Evolutionary conservation across 345 rosid genomes (phyloP), one percentile per base, ranked within the genome.

Genomic region (Syzygium grande): DNA sequence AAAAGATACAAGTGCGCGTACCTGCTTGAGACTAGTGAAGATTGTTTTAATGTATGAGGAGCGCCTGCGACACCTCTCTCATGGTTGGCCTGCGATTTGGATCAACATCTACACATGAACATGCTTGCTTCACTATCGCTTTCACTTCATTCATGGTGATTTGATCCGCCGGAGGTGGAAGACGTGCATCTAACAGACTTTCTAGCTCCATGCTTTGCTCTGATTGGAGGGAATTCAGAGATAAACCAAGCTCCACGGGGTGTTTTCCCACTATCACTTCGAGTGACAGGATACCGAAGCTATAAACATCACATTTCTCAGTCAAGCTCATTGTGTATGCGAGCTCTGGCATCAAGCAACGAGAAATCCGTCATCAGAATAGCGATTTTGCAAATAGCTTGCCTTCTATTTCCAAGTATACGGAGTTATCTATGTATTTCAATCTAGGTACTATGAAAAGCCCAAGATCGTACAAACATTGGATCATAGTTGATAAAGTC

Each of bases 301-400:
- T 86, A 86, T 86, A 86, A 41, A 86, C 80, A 27, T 86, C 87
- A 12, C 87, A 61, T 63, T 86, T 86, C 11, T 86, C 87, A 43
- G 73, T 86, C 38, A 86, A 15, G 29, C 43, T 27, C 78, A 83
- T 41, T 2, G 87, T 86, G 77, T 86, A 86, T 19, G 87, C 87
- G 22, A 86, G 87, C 51, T 86, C 78, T 86, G 43, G 38, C 58
- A 59, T 13, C 51, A 19, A 38, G 4, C 15, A 86, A 43, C 11
- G 22, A 86, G 43, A 55, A 56, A 53, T 29, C 43, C 11, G 6
- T 56, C 51, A 21, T 56, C 0, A 56, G 77, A 84, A 5, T 41
- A 85, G 34, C 11, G 41, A 56, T 63, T 61, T 12, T 59, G 8
- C 30, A 5, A 58, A 58, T 58, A 58, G 25, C 29, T 58, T 10